Evolutionary conservation across 2,329 filamentous ascomycete species (phyloP).

Genomic region (Magnaporthiopsis incrustans): DNA sequence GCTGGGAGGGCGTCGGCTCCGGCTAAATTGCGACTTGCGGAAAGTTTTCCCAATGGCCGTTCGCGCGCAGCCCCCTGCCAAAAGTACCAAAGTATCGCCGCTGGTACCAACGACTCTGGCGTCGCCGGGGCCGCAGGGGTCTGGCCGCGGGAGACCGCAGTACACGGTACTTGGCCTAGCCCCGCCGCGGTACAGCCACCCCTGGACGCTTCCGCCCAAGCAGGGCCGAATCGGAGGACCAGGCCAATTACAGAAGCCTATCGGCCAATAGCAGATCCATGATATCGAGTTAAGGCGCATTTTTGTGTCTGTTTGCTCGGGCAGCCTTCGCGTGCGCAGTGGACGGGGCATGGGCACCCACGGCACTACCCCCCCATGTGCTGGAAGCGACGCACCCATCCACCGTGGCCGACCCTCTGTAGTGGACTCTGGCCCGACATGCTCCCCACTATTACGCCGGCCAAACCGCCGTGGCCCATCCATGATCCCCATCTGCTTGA

Average conservation of each 20-base stretch:
- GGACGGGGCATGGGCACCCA: background rate
- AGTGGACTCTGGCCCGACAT: slow-evolving; percentile 20
- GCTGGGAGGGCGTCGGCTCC: slow-evolving; percentile 11
- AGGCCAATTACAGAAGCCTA: slow-evolving; percentile 8
- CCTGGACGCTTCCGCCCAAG: slow-evolving; percentile 3
- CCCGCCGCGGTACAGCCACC: background rate
- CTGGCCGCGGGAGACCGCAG: background rate
- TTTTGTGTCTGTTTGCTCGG: background rate
- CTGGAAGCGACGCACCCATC: background rate
- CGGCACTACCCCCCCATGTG: background rate
- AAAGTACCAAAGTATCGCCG: background rate
- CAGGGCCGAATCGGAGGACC: slow-evolving; percentile 10
- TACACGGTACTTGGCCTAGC: background rate
- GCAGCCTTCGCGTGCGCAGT: background rate
- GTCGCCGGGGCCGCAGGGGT: no score
- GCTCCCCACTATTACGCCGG: slow-evolving; percentile 51
- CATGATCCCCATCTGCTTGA: slow-evolving; percentile 27
- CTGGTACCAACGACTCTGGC: background rate
- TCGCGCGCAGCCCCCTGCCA: background rate
- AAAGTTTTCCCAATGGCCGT: slow-evolving; percentile 9
- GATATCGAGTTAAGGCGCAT: background rate
- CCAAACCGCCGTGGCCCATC: slow-evolving; percentile 43
- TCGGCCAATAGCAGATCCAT: slow-evolving; percentile 2
- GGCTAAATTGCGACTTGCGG: slow-evolving; percentile 25
- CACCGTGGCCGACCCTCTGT: slow-evolving; percentile 1